phyloP scores from a whole-genome alignment of 768 basidiomycete genomes.

The Suillus bovinus region DNA sequence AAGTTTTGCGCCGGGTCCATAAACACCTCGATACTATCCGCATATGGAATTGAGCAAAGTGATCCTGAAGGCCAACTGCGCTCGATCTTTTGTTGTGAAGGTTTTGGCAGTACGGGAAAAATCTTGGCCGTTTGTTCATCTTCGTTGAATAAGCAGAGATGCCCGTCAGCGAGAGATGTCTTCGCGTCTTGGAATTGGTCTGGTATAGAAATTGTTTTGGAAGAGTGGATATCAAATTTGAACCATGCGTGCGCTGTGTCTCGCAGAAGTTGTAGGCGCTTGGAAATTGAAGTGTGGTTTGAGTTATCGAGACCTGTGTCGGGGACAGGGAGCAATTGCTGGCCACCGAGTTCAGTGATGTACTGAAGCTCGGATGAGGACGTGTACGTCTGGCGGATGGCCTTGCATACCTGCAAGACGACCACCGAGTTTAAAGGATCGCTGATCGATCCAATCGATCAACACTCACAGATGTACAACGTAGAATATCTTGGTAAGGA shows the following conservation, averaged over 20 bases:
- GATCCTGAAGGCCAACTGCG: slow-evolving; percentile 1
- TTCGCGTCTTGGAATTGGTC: neutral
- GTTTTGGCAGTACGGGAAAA: neutral
- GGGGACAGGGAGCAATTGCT: neutral
- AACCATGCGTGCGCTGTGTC: slow-evolving; percentile 6
- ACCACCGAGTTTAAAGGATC: neutral
- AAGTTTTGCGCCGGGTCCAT: slow-evolving; percentile 5
- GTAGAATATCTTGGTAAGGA: slow-evolving; percentile 9
- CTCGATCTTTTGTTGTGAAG: neutral
- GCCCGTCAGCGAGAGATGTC: slow-evolving; percentile 3
- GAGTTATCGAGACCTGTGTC: neutral
- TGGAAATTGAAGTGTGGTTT: neutral
- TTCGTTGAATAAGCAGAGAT: slow-evolving; percentile 3
- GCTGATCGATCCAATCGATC: neutral
- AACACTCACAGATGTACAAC: neutral
- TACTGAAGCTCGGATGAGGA: slow-evolving; percentile 10
- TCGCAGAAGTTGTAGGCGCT: slow-evolving; percentile 6
- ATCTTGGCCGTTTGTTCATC: neutral
- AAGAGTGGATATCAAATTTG: neutral
- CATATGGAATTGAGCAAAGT: neutral
- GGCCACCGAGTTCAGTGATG: slow-evolving; percentile 5
- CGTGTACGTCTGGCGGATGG: slow-evolving; percentile 2
- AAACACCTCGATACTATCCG: neutral
- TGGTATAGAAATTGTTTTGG: neutral
- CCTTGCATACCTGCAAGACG: slow-evolving; percentile 2